These are phyloP conservation scores for Candida sithepensis DNA, from an alignment of 805 yeast species.

Conservation along the genomic window DNA sequence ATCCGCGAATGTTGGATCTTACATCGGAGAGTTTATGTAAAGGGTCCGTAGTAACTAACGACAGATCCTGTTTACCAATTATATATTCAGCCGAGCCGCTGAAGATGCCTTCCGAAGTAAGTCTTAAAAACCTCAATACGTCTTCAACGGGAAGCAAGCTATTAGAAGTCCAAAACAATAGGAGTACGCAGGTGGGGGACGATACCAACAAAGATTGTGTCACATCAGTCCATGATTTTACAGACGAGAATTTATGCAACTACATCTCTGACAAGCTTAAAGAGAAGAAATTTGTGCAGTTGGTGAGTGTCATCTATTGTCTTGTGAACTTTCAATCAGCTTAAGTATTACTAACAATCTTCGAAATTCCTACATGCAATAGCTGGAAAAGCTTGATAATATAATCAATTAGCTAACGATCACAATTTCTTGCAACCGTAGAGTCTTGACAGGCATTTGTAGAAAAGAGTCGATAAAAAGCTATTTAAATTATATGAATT, in stretches of 20 bases:
- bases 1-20: too few relatives aligned
- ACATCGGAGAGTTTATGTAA: too few relatives aligned
- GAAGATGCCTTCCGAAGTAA: too few relatives aligned
- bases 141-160: too few relatives aligned
- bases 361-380: neutral
- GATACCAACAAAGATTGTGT: neutral
- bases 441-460: neutral
- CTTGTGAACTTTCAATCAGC: neutral
- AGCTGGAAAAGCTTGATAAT: constrained; percentile 1
- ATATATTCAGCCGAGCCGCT: too few relatives aligned
- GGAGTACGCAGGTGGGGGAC: neutral
- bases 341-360: constrained; percentile 1
- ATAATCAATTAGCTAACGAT: neutral
- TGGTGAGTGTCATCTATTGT: constrained; percentile 5
- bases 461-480: neutral
- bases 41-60: too few relatives aligned
- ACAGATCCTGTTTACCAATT: too few relatives aligned
- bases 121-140: too few relatives aligned
- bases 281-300: constrained; percentile 12
- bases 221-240: neutral
- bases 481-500: neutral
- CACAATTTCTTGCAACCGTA: neutral
- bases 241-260: neutral
- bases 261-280: constrained; percentile 8
- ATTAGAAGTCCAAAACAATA: neutral